Evolutionary conservation across 2,329 filamentous ascomycete species (phyloP).

Genomic region (Clonostachys rhizophaga): DNA sequence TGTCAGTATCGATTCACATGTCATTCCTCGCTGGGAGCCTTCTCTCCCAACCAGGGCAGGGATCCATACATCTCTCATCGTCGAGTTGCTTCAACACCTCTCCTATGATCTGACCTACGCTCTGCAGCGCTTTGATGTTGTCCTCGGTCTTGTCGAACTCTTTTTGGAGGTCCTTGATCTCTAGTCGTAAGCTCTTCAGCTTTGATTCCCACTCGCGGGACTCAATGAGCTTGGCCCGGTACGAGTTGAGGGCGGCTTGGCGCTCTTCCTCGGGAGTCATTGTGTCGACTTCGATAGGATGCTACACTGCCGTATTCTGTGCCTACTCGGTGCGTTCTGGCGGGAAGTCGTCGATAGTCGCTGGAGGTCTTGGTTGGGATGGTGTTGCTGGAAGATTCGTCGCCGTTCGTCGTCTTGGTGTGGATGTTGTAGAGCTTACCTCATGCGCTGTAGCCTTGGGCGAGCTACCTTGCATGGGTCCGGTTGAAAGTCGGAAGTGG

Average conservation of each 20-base stretch:
- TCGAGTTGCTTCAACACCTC: constrained; percentile 98
- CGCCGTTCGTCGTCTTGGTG: not conserved
- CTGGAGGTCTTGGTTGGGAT: not conserved
- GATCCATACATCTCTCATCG: constrained; percentile 85
- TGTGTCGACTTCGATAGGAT: constrained; percentile 9
- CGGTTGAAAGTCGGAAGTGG: constrained; percentile 24
- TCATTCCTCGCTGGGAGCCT: no score
- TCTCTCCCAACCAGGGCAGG: not conserved
- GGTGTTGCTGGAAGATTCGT: not conserved
- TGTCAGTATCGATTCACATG: constrained; percentile 1
- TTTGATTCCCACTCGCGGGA: constrained; percentile 99
- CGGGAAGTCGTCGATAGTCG: not conserved
- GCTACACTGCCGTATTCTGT: not conserved
- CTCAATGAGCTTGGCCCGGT: constrained; percentile 81
- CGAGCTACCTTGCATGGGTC: not conserved
- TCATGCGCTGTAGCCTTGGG: constrained; percentile 26
- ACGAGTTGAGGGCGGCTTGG: constrained; percentile 69
- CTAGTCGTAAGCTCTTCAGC: constrained; percentile 86
- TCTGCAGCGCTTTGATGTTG: constrained; percentile 98
- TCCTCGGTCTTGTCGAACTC: constrained; percentile 97
- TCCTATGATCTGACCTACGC: constrained; percentile 98
- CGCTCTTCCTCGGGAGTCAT: constrained; percentile 56
- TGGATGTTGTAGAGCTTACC: constrained; percentile 26
- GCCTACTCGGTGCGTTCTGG: not conserved
- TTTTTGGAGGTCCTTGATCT: constrained; percentile 92